These are phyloP conservation scores for Paramyrothecium sp. DNA, from an alignment of 2,329 filamentous ascomycete genomes.

Conservation along the genomic window DNA sequence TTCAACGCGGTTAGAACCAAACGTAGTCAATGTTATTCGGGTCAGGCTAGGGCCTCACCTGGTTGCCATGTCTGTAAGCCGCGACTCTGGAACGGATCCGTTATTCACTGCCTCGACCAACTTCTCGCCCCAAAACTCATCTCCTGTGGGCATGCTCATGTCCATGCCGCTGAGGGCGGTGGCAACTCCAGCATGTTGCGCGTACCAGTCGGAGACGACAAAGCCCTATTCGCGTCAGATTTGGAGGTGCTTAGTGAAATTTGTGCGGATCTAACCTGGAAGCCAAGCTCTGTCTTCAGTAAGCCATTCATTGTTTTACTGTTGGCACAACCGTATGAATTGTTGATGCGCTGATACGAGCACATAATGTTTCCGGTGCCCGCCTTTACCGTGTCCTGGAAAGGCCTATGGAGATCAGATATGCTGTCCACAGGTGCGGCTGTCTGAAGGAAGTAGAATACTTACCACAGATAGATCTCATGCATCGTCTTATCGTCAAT, in stretches of 20 bases:
- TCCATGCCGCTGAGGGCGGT: slow-evolving; percentile 61
- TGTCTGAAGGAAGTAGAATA: neutral
- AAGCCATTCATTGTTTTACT: slow-evolving; percentile 67
- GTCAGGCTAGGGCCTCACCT: slow-evolving; percentile 34
- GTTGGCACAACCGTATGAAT: slow-evolving; percentile 71
- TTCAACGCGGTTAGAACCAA: slow-evolving; percentile 32
- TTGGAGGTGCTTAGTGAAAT: neutral
- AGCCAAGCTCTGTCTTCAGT: slow-evolving; percentile 61
- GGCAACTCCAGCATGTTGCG: slow-evolving; percentile 54
- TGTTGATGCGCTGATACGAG: slow-evolving; percentile 70
- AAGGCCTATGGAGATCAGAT: slow-evolving; percentile 39
- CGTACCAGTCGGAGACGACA: slow-evolving; percentile 68
- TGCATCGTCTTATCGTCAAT: slow-evolving; percentile 65
- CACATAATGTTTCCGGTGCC: slow-evolving; percentile 63
- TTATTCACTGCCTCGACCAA: slow-evolving; percentile 74
- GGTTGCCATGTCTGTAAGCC: slow-evolving; percentile 77
- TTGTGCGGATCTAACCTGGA: slow-evolving; percentile 25
- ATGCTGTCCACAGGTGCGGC: neutral
- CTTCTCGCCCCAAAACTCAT: slow-evolving; percentile 60
- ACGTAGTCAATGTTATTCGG: neutral
- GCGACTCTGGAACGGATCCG: slow-evolving; percentile 67
- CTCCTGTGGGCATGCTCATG: slow-evolving; percentile 63
- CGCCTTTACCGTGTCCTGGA: slow-evolving; percentile 58
- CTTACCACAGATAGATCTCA: slow-evolving; percentile 58
- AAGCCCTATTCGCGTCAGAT: slow-evolving; percentile 50